Evolutionary conservation across 2,329 filamentous ascomycete genomes (phyloP), one percentile per base, ranked within the genome.

Genomic region (Diaporthe vaccinii): DNA sequence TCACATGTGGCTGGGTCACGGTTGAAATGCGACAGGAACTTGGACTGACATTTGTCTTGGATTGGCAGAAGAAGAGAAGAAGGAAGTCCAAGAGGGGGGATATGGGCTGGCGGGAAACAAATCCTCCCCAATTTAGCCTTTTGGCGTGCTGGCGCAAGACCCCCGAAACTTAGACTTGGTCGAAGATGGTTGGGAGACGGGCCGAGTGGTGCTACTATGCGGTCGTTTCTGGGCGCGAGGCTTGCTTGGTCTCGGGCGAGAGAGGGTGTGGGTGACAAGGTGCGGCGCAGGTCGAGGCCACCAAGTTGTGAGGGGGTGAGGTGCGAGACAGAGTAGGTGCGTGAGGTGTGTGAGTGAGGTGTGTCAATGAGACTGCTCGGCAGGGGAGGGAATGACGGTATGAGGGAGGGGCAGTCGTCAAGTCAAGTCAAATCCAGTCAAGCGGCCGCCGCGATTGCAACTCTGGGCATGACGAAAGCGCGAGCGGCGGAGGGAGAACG

Each of bases 391-490:
- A 25, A 46, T 39, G 44, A 72, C 28, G 70, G 34, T 51, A 9
- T 12, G 57, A 20, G n/a, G 49, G 41, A 49, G 55, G 41, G 69
- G 55, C 55, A 28, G 44, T 31, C 9, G 36, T 44, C 44, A 46
- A 17, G 55, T 62, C 41, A 5, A 51, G 25, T 39, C 44, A 59
- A 59, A 25, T 9, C 31, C 22, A 51, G 44, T 68, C 71, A 65
- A 65, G 71, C 71, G 71, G 71, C 71, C 71, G 58, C 71, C 71
- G 17, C 28, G 34, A 73, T 46, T 57, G 44, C 58, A 46, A 22
- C 6, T 57, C 65, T 69, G 71, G 51, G 71, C 71, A 53, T 73
- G 58, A 65, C 44, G 44, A 44, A 72, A 14, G 39, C 31, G n/a
- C 34, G 34, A 41, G 49, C 17, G 15, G 62, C 22, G n/a, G 22